phyloP scores from a whole-genome alignment of 768 basidiomycete species.

The Lanmaoa rubissima region DNA sequence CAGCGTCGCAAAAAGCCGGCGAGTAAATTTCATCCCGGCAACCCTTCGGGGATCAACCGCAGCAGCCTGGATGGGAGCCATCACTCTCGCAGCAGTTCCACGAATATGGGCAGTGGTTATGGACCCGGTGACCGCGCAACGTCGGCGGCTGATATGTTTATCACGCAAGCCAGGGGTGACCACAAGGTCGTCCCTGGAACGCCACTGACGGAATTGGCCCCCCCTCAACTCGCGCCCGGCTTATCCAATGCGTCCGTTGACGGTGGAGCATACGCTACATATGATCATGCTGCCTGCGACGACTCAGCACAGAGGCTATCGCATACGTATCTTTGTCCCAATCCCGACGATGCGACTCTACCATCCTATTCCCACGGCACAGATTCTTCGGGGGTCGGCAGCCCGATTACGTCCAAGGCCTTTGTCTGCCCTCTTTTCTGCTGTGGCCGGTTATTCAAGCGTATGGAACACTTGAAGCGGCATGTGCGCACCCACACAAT shows the following conservation, averaged over 20 bases:
- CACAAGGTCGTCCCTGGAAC: constrained; percentile 30
- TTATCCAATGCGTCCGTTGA: constrained; percentile 23
- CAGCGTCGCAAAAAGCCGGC: constrained; percentile 75
- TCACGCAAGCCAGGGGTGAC: constrained; percentile 59
- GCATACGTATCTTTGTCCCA: constrained; percentile 15
- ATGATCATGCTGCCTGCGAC: constrained; percentile 20
- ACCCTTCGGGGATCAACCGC: constrained; percentile 28
- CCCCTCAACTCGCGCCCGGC: constrained; percentile 21
- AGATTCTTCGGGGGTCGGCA: constrained; percentile 20
- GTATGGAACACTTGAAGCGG: constrained; percentile 87
- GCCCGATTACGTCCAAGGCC: constrained; percentile 50
- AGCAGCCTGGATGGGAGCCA: constrained; percentile 23
- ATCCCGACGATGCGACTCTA: constrained; percentile 13
- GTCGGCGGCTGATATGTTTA: constrained; percentile 67
- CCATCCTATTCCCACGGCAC: constrained; percentile 22
- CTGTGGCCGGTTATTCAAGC: constrained; percentile 84
- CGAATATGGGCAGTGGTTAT: constrained; percentile 27
- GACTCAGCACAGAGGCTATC: constrained; percentile 18
- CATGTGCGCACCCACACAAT: constrained; percentile 88
- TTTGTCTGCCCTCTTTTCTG: constrained; percentile 83
- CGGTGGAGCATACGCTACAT: constrained; percentile 16
- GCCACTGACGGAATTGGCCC: constrained; percentile 17
- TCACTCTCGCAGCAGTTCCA: constrained; percentile 11
- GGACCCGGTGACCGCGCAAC: constrained; percentile 32
- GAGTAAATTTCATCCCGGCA: constrained; percentile 34